These are phyloP conservation scores for Plectosphaerella plurivora DNA, from an alignment of 2,329 filamentous ascomycete genomes.

Conservation along the genomic window DNA sequence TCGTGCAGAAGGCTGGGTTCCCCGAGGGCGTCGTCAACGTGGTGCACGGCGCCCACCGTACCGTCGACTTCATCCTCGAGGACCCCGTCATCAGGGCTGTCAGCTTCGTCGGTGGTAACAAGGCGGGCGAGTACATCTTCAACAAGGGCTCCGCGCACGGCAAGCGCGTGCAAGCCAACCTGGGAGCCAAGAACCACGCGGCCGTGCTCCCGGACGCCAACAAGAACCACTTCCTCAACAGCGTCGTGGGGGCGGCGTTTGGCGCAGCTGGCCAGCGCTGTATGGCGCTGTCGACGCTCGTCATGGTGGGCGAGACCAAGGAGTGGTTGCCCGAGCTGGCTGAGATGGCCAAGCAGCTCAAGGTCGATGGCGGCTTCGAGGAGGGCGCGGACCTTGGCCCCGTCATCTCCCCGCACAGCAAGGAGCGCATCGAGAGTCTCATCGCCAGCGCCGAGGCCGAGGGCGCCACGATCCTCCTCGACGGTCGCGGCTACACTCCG, in stretches of 20 bases:
- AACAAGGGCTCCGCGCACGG: constrained; percentile 74
- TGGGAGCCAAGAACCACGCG: constrained; percentile 86
- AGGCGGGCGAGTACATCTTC: constrained; percentile 86
- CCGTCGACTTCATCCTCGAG: constrained; percentile 83
- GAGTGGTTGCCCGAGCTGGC: constrained; percentile 77
- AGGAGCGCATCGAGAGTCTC: constrained; percentile 70
- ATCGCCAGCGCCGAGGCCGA: constrained; percentile 75
- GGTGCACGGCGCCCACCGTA: constrained; percentile 73
- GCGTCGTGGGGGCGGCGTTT: constrained; percentile 78
- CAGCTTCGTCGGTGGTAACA: constrained; percentile 82
- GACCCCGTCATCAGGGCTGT: constrained; percentile 82
- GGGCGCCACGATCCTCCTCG: constrained; percentile 77
- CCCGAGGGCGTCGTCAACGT: constrained; percentile 79
- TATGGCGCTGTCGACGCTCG: constrained; percentile 80
- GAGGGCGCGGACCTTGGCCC: constrained; percentile 74
- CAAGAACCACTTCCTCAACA: constrained; percentile 85
- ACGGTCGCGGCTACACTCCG: constrained; percentile 71
- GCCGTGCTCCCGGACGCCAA: constrained; percentile 81
- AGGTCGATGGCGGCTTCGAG: constrained; percentile 78
- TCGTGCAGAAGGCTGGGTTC: constrained; percentile 76
- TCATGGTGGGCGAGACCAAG: constrained; percentile 81
- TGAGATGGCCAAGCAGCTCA: constrained; percentile 67
- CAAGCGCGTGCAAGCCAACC: constrained; percentile 83
- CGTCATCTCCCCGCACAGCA: constrained; percentile 75
- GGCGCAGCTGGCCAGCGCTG: constrained; percentile 81